Evolutionary conservation across 192 early-diverging fungal species (phyloP).

Genomic region (Entophlyctis helioformis): DNA sequence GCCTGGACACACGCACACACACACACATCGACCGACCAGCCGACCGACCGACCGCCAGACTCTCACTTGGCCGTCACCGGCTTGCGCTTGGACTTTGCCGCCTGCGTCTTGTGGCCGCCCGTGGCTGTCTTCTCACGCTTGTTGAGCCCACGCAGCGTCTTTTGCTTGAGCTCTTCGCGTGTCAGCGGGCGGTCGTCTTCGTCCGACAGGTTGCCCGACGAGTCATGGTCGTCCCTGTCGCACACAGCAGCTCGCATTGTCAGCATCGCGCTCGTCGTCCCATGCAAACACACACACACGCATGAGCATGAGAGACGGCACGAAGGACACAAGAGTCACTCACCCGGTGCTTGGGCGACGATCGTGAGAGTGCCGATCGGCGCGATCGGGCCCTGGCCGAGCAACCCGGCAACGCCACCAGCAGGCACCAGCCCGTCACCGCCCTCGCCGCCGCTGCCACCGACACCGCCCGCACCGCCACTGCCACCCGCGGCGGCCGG

Average conservation of each 20-base stretch:
- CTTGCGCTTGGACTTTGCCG: no score
- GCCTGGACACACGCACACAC: no score
- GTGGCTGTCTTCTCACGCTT: no score
- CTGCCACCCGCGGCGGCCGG: conserved; percentile 10
- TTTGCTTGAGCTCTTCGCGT: conserved; percentile 35
- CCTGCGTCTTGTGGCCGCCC: no score
- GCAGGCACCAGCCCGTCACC: conserved; percentile 7
- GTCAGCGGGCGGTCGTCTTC: conserved; percentile 46
- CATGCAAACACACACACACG: no score
- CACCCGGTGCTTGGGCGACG: conserved; percentile 39
- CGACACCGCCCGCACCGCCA: conserved; percentile 10
- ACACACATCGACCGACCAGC: no score
- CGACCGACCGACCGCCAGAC: no score
- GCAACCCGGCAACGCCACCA: conserved; percentile 26
- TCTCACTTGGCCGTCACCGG: no score
- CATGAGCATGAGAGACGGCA: no score
- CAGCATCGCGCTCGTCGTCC: no score
- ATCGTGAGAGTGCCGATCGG: conserved; percentile 31
- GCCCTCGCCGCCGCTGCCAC: conserved; percentile 7
- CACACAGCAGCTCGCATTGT: not conserved
- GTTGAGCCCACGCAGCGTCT: conserved; percentile 37
- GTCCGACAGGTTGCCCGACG: conserved; percentile 32
- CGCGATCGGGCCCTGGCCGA: conserved; percentile 38
- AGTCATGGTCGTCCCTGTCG: conserved; percentile 39
- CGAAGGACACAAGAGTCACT: no score